phyloP scores from a whole-genome alignment of 257 asterid species.

The Nyctanthes arbortristis region DNA sequence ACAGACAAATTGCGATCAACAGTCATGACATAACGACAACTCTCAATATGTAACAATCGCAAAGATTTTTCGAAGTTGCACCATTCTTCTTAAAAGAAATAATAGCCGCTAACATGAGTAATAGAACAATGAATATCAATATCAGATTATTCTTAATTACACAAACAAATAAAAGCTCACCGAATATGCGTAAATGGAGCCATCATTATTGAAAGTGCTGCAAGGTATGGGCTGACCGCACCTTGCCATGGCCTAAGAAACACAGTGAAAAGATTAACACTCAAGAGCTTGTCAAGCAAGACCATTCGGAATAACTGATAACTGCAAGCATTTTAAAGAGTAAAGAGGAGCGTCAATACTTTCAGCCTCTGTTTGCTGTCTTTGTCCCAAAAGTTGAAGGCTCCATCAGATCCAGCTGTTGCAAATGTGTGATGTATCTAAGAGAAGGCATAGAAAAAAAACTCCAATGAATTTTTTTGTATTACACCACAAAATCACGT shows the following conservation, averaged over 20 bases:
- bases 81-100: constrained; percentile 1
- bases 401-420: constrained; percentile 96
- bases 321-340: neutral
- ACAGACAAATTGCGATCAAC: neutral
- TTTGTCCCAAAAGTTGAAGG: constrained; percentile 96
- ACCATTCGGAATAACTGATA: constrained; percentile 7
- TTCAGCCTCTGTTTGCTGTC: constrained; percentile 97
- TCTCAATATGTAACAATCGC: neutral
- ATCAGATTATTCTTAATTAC: constrained; percentile 5
- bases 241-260: constrained; percentile 74
- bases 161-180: constrained; percentile 38
- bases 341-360: constrained; percentile 40
- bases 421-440: constrained; percentile 92
- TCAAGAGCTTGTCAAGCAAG: neutral
- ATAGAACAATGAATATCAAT: constrained; percentile 13
- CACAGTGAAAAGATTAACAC: neutral
- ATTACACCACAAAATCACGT: neutral
- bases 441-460: constrained; percentile 19
- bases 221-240: constrained; percentile 87
- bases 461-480: neutral
- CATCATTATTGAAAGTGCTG: constrained; percentile 85
- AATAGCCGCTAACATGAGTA: neutral
- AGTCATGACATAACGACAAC: neutral
- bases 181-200: constrained; percentile 83
- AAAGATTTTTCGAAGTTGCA: neutral